Base-by-base conservation (phyloP, 108 stramenopile species). In the Cyclostephanos tholiformis region DNA sequence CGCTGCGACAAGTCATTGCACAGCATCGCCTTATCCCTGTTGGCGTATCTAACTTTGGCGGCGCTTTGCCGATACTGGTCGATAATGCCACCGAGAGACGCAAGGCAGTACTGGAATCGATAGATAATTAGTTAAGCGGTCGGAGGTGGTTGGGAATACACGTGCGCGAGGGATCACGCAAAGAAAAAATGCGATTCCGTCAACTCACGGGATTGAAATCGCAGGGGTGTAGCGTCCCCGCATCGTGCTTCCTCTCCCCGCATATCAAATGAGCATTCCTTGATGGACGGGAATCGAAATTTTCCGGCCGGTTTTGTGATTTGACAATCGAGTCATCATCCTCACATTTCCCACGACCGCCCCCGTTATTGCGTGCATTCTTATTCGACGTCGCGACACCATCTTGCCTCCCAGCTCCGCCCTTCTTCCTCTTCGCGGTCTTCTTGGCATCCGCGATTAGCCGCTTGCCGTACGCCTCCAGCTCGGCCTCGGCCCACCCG, bases 51-150 rank as follows among this genome's bases (percentile, higher is more conserved):
- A 61, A 44, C 73, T 51, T 53, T 68, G 22, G 74, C 70, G 51
- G 38, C 55, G 36, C 67, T 69, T 51, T 68, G 63, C 11, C 71
- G 76, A 26, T 52, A 90, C 51, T 88, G 80, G 74, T 94, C 87
- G 36, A 94, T 63, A 27, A 86, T 77, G 20, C 93, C 93, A 23
- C 93, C 93, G 44, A 90, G 39, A 12, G 89, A 80, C 5, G 76
- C 85, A 17, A 91, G 63, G 66, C 93, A 94, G 65, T 87, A 87
- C 61, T 82, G 20, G 43, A 30, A 27, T 29, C 4, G 2, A 9
- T 27, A 5, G 27, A 19, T 1, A 53, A 19, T 0, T 20, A 19
- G 25, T 22, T 53, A 53, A 1, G 52, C 13, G 19, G 14, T n/a
- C 7, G 20, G 1, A 1, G 38, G 1, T 19, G 13, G 6, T 26